Base-by-base conservation (phyloP, 805 yeast genomes). In the Lipomyces sp. region DNA sequence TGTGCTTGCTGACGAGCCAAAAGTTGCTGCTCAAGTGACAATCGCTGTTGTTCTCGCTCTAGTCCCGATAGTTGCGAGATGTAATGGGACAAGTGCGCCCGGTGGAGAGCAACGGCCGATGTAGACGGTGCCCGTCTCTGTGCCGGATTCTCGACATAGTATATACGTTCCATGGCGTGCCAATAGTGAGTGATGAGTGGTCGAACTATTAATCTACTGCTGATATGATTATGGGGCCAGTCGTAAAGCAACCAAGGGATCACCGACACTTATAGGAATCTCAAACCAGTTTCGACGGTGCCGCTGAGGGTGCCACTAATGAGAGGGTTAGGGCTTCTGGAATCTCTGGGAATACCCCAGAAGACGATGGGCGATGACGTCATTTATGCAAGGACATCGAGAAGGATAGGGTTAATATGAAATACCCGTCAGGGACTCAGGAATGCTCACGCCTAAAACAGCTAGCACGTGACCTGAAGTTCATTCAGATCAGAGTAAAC, bases 31-130 rank as follows among this genome's bases (percentile, higher is more conserved):
- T 70, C 67, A 24, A 63, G 65, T 30, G 65, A 67, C n/a, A 72
- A 53, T 35, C 60, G 67, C 62, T 65, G 72, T 63, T 72, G 73
- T 42, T 72, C 73, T 18, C 62, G 64, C 60, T 72, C 74, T 48
- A 72, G 65, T n/a, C 71, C 72, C 18, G 69, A 53, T 13, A 72
- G 68, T 56, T 72, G 74, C 2, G 73, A 54, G 37, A 72, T 55
- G 58, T 70, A 69, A 42, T 70, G 74, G 39, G 73, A 65, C 34
- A 72, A 63, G 45, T 69, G 71, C 13, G 64, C 64, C 13, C 71
- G 65, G 50, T 71, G 73, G 33, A 64, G 62, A 11, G 63, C 51
- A 54, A 67, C 18, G 18, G 70, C 56, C 39, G 70, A 54, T 5
- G 53, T 6, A 11, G 59, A n/a, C 6, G 54, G 30, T 15, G 54